phyloP scores from a whole-genome alignment of 805 yeast genomes.

The Ogataea allantospora region DNA sequence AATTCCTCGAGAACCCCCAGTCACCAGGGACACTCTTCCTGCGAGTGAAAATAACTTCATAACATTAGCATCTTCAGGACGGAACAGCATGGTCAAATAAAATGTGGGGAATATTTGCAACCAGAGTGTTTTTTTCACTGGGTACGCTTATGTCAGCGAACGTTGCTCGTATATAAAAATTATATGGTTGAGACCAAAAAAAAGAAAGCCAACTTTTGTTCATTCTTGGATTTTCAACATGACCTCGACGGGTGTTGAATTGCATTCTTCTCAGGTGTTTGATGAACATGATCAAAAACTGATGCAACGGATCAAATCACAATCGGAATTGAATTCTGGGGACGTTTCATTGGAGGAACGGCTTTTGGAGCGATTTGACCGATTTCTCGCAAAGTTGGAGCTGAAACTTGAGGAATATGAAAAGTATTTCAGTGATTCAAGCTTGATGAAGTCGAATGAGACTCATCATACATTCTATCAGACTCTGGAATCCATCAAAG shows the following conservation, averaged over 20 bases:
- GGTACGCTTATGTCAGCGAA: too few species aligned
- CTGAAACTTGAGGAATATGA: constrained; percentile 29
- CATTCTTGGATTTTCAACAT: constrained; percentile 14
- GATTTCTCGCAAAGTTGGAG: constrained; percentile 30
- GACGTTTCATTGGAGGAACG: constrained; percentile 28
- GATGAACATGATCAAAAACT: constrained; percentile 18
- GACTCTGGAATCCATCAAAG: constrained; percentile 25
- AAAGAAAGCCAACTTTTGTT: background rate
- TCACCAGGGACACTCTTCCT: constrained; percentile 43
- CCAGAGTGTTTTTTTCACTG: too few species aligned
- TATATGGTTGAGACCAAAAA: background rate
- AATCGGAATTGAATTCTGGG: constrained; percentile 4
- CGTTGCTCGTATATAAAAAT: constrained; percentile 27
- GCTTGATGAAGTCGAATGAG: constrained; percentile 14
- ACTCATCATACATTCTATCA: constrained; percentile 26
- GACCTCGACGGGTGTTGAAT: constrained; percentile 10
- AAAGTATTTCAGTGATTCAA: constrained; percentile 25
- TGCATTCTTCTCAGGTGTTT: background rate
- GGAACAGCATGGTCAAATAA: background rate
- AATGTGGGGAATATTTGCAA: background rate
- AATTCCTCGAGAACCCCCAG: constrained; percentile 42
- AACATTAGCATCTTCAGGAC: constrained; percentile 28
- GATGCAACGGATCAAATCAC: constrained; percentile 18
- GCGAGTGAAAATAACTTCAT: constrained; percentile 40
- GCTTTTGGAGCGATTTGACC: constrained; percentile 30